phyloP scores from a whole-genome alignment of 2,329 filamentous ascomycete genomes.

The Apiospora hydei region DNA sequence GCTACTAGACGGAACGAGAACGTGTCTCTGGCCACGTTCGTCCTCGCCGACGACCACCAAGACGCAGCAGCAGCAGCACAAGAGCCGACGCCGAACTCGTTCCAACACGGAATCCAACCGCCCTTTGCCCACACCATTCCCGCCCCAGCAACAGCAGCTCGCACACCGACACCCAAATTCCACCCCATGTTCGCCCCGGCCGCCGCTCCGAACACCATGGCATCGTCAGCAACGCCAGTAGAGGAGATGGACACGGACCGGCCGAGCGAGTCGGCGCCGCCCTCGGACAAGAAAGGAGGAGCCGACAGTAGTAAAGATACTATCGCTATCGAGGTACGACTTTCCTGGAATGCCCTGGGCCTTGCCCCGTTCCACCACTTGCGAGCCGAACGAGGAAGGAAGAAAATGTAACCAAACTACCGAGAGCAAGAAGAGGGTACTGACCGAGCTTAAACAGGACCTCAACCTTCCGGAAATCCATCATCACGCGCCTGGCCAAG shows the following conservation, averaged over 20 bases:
- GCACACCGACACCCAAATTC: slow-evolving; percentile 33
- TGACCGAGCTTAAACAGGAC: slow-evolving; percentile 58
- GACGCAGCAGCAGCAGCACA: not conserved
- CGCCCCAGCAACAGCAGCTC: slow-evolving; percentile 31
- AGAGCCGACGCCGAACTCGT: not conserved
- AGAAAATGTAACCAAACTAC: not conserved
- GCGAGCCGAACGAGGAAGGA: not conserved
- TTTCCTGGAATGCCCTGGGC: not conserved
- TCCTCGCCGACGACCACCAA: slow-evolving; percentile 47
- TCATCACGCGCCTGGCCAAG: slow-evolving; percentile 81
- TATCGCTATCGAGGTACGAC: slow-evolving; percentile 60
- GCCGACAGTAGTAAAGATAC: slow-evolving; percentile 49
- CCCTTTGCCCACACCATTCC: slow-evolving; percentile 12
- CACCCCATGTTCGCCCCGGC: slow-evolving; percentile 29
- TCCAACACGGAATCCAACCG: not conserved
- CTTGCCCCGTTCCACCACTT: not conserved
- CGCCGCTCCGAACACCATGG: slow-evolving; percentile 32
- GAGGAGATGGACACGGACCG: slow-evolving; percentile 47
- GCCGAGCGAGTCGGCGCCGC: slow-evolving; percentile 34
- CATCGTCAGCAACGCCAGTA: slow-evolving; percentile 35
- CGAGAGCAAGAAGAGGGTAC: not conserved
- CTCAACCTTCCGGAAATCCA: slow-evolving; percentile 79
- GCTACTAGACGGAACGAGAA: slow-evolving; percentile 51
- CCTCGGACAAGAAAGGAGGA: slow-evolving; percentile 44
- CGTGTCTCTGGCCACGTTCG: slow-evolving; percentile 54